Evolutionary conservation across 2,329 filamentous ascomycete genomes (phyloP).

Genomic region (Xylariaceae sp.): DNA sequence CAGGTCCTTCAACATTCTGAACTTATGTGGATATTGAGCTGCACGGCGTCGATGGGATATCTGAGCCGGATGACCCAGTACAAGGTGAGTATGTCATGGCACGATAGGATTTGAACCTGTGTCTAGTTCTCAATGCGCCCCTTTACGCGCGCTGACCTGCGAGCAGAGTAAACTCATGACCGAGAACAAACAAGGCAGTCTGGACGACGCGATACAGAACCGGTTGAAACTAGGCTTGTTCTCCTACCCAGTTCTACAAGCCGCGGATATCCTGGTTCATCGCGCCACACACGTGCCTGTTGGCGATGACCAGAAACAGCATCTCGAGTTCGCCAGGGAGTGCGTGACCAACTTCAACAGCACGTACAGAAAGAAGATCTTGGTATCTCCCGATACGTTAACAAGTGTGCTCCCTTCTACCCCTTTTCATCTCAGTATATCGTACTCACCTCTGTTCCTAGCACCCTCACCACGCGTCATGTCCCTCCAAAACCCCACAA

Average conservation of each 20-base stretch:
- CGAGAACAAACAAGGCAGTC: constrained; percentile 49
- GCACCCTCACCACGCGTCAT: constrained; percentile 81
- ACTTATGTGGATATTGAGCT: constrained; percentile 95
- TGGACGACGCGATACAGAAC: constrained; percentile 49
- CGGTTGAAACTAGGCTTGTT: constrained; percentile 83
- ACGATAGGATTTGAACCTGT: not conserved
- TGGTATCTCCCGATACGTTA: constrained; percentile 64
- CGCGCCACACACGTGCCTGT: constrained; percentile 92
- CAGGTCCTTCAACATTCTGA: constrained; percentile 76
- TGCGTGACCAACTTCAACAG: constrained; percentile 85
- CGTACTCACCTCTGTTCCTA: constrained; percentile 29
- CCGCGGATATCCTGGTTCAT: constrained; percentile 88
- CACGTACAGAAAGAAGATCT: constrained; percentile 47
- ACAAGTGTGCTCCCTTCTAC: constrained; percentile 50
- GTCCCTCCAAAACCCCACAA: constrained; percentile 71
- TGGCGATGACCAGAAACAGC: constrained; percentile 90
- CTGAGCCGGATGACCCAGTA: constrained; percentile 99
- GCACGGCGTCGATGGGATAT: constrained; percentile 85
- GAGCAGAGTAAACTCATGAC: constrained; percentile 69
- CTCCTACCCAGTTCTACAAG: constrained; percentile 92
- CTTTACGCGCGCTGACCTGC: not conserved
- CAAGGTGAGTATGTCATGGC: constrained; percentile 72
- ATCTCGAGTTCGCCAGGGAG: constrained; percentile 87
- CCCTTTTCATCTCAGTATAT: not conserved
- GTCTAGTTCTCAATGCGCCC: not conserved